Conservation (phyloP, 2,329 filamentous ascomycete species). For the Blumeriella jaapii region DNA sequence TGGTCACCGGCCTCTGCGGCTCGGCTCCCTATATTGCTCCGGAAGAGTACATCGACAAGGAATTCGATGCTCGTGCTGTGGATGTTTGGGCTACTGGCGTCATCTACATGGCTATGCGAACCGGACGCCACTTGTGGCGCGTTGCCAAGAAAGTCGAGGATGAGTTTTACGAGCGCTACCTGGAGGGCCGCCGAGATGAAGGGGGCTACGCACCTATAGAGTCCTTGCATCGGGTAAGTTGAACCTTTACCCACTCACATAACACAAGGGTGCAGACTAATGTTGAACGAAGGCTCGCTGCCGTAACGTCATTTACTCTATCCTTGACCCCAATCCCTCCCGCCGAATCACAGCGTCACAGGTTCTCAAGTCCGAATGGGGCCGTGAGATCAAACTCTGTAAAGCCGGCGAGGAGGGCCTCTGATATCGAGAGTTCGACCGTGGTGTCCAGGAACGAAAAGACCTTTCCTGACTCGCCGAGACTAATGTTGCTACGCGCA, state of each 20-base stretch:
- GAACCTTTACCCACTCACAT: constrained; percentile 1
- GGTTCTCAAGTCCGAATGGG: constrained; percentile 97
- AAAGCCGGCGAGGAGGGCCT: constrained; percentile 93
- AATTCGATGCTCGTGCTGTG: constrained; percentile 95
- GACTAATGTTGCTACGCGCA: constrained; percentile 4
- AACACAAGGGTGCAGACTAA: constrained; percentile 7
- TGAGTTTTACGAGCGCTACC: constrained; percentile 90
- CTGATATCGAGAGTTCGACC: constrained; percentile 34
- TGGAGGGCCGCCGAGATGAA: constrained; percentile 86
- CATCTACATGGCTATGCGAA: constrained; percentile 99
- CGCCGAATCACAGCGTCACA: constrained; percentile 92
- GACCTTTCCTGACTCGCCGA: constrained; percentile 9
- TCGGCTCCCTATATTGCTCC: constrained; percentile 96
- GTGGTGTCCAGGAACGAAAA: constrained; percentile 6
- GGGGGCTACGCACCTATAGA: constrained; percentile 96
- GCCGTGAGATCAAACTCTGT: constrained; percentile 92
- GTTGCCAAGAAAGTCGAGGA: constrained; percentile 96
- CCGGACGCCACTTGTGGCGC: constrained; percentile 88
- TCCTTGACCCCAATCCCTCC: constrained; percentile 85
- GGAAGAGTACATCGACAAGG: constrained; percentile 88
- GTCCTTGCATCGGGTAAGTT: constrained; percentile 79
- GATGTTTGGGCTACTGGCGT: constrained; percentile 98
- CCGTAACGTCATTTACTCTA: constrained; percentile 97
- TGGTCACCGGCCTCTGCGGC: constrained; percentile 93
- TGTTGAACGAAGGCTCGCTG: constrained; percentile 62